Base-by-base conservation (phyloP, 2,329 filamentous ascomycete species). In the Pseudogymnoascus sp. region DNA sequence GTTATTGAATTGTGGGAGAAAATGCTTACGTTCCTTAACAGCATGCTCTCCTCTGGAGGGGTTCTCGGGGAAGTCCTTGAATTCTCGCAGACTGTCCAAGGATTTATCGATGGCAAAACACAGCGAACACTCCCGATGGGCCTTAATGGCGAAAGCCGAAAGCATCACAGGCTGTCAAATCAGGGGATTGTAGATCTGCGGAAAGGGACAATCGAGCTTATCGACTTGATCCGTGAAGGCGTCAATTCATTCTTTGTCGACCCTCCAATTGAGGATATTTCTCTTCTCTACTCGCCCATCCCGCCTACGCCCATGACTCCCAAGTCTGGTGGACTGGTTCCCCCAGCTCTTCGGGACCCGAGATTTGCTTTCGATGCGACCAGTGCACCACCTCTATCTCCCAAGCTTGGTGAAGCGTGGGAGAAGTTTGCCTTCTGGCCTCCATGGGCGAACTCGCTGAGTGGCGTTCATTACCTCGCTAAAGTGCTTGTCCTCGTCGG, bases 371-470 rank as follows among this genome's bases (percentile, higher is more conserved):
- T 96, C 65, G 91, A 96, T 71, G 80, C 85, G 0, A 88, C 84
- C 71, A 92, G 90, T 66, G 78, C 90, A 2, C 92, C 91, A 1
- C 85, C 87, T 10, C 86, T 88, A 1, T 91, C 89, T 0, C 90
- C 91, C 0, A 90, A 82, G 68, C 84, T 84, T 50, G 93, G 92
- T 5, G 91, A 96, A 69, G 78, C 87, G 0, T 97, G 92, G 91
- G 94, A 97, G 72, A 89, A 93, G 77, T 85, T 94, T 74, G 93
- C 92, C 0, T 99, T 97, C 75, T 97, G 93, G 92, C 92, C 93
- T 3, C 94, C 93, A 0, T 88, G 90, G 77, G 90, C 92, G 1
- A 97, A 97, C 72, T 92, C 92, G 0, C 78, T 97, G 23, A 95
- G 92, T 64, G 93, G 90, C n/a, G 90, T 93, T 1, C 85, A 96